A percentile compares a stretch with the other conserved stretches of the same genome.
These are phyloP conservation scores for Umbelopsis isabellina DNA, from an alignment of 192 early-diverging fungal genomes.

Conservation along the genomic window DNA sequence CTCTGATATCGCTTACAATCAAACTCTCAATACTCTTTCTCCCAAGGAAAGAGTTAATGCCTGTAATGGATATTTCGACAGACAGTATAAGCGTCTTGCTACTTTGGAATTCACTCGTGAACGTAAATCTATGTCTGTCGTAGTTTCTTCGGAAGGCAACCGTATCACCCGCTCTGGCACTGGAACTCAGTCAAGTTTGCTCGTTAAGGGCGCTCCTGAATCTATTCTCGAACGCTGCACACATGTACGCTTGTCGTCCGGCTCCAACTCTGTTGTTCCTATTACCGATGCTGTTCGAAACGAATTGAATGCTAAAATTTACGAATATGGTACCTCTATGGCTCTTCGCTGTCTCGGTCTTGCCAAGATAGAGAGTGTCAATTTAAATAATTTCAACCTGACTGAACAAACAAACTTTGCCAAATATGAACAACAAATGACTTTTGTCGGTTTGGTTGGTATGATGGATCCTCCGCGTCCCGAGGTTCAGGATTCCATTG, in stretches of 20 bases:
- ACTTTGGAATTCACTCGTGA: conserved; percentile 96
- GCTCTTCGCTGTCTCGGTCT: conserved; percentile 90
- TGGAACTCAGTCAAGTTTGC: conserved; percentile 51
- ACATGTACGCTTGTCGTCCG: conserved; percentile 52
- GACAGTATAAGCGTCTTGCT: conserved; percentile 58
- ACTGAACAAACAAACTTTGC: conserved; percentile 68
- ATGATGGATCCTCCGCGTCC: conserved; percentile 98
- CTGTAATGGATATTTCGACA: conserved; percentile 75
- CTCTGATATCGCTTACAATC: conserved; percentile 69
- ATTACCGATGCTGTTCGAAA: conserved; percentile 68
- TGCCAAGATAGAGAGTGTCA: conserved; percentile 80
- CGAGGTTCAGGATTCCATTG: conserved; percentile 84
- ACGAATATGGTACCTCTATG: conserved; percentile 73
- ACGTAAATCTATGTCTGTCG: conserved; percentile 97
- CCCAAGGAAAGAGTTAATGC: conserved; percentile 63
- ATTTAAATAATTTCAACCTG: conserved; percentile 49
- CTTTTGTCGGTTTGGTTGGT: conserved; percentile 92
- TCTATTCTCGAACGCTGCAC: conserved; percentile 87
- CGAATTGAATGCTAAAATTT: conserved; percentile 65
- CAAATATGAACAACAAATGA: conserved; percentile 81
- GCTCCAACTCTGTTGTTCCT: conserved; percentile 52
- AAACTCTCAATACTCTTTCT: conserved; percentile 48
- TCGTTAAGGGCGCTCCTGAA: conserved; percentile 98
- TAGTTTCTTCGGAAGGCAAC: conserved; percentile 54
- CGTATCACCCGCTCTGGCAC: conserved; percentile 37